These are phyloP conservation scores for Chlorencoelia australis DNA, from an alignment of 2,329 filamentous ascomycete genomes.

Conservation along the genomic window DNA sequence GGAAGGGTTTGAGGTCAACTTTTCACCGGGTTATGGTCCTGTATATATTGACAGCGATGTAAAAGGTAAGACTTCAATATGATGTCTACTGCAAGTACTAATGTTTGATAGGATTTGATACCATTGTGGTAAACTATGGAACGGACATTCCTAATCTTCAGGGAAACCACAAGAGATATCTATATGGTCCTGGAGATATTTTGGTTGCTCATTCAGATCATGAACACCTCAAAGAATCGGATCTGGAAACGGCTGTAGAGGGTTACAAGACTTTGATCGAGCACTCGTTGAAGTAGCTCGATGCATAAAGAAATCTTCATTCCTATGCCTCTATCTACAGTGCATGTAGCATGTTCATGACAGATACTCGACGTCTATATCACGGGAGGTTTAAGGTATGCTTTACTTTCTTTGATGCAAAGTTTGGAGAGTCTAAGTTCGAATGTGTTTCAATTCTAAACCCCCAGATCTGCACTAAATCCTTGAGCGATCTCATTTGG, in stretches of 20 bases:
- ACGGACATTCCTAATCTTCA: constrained; percentile 63
- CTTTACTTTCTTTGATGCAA: too few relatives aligned
- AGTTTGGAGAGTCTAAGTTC: too few relatives aligned
- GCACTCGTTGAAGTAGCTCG: constrained; percentile 23
- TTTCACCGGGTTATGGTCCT: constrained; percentile 60
- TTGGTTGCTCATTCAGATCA: constrained; percentile 79
- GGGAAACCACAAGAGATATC: constrained; percentile 46
- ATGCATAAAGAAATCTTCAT: too few relatives aligned
- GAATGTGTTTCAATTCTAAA: too few relatives aligned
- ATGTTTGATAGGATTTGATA: constrained; percentile 54
- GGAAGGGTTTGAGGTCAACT: constrained; percentile 53
- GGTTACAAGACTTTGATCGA: constrained; percentile 66
- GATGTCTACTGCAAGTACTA: not conserved
- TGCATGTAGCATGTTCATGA: too few relatives aligned
- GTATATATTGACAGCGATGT: constrained; percentile 74
- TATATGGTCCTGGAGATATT: constrained; percentile 64
- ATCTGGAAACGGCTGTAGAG: constrained; percentile 68
- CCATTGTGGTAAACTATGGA: constrained; percentile 78
- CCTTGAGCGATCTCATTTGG: too few relatives aligned
- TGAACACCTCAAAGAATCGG: constrained; percentile 65
- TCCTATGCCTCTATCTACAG: too few relatives aligned
- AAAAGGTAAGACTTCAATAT: constrained; percentile 40
- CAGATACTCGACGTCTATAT: too few relatives aligned
- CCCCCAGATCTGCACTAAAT: too few relatives aligned
- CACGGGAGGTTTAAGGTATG: too few relatives aligned